These are phyloP conservation scores for Mortierella sp. DNA, from an alignment of 371 early-diverging fungal species.

Conservation along the genomic window DNA sequence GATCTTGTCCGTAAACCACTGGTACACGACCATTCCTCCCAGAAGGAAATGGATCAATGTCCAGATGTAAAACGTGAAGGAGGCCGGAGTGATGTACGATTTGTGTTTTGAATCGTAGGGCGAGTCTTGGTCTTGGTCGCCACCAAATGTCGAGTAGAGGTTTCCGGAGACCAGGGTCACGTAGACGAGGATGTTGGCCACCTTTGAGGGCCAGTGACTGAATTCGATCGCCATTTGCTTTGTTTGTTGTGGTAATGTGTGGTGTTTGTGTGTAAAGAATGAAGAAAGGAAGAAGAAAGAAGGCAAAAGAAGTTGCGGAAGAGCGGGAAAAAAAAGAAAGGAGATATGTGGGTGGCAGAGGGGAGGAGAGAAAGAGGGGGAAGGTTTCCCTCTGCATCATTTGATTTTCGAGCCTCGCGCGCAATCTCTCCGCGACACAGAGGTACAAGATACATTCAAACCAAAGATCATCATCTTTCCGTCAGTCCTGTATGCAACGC, in stretches of 20 bases:
- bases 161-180: slow-evolving; percentile 75
- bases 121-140: slow-evolving; percentile 46
- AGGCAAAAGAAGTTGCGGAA: background rate
- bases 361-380: background rate
- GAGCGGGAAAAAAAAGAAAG: background rate
- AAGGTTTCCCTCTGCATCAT: background rate
- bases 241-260: background rate
- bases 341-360: background rate
- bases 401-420: background rate
- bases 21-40: slow-evolving; percentile 74
- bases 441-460: background rate
- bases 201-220: slow-evolving; percentile 62
- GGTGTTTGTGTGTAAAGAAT: background rate
- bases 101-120: slow-evolving; percentile 49
- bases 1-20: slow-evolving; percentile 77
- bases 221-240: slow-evolving; percentile 38
- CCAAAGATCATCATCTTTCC: no score
- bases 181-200: slow-evolving; percentile 78
- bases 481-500: no score
- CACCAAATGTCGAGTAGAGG: slow-evolving; percentile 70
- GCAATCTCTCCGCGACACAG: background rate
- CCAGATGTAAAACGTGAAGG: slow-evolving; percentile 67
- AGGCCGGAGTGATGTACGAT: slow-evolving; percentile 61
- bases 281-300: background rate
- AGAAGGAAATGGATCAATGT: slow-evolving; percentile 74